A percentile compares a stretch with the other conserved stretches of the same genome.
Conservation (phyloP, 805 yeast genomes). For the Cyberlindnera maclurae region DNA sequence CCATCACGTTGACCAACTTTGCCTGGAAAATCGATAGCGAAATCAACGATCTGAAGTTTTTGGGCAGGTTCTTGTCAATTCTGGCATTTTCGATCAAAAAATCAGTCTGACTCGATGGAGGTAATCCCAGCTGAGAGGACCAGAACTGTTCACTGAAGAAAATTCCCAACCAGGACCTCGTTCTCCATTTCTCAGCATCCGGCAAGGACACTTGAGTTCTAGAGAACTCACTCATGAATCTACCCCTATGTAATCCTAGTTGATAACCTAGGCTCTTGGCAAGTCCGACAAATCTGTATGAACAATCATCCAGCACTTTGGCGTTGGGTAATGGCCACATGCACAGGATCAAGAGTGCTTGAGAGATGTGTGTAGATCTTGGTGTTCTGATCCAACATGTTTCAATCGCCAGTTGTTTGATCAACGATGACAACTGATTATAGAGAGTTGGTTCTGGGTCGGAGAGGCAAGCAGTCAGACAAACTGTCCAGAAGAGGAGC, state of each 20-base stretch:
- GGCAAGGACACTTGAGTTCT: slow-evolving; percentile 84
- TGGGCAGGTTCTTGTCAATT: slow-evolving; percentile 54
- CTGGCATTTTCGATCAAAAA: slow-evolving; percentile 75
- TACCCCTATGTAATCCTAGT: slow-evolving; percentile 85
- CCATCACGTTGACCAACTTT: slow-evolving; percentile 78
- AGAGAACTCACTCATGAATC: slow-evolving; percentile 83
- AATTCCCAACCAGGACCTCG: slow-evolving; percentile 85
- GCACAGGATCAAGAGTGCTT: slow-evolving; percentile 76
- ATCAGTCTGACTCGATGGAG: slow-evolving; percentile 81
- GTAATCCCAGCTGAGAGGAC: slow-evolving; percentile 82
- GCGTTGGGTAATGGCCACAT: slow-evolving; percentile 93
- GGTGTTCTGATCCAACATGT: slow-evolving; percentile 94
- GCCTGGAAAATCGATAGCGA: slow-evolving; percentile 77
- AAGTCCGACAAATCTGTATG: slow-evolving; percentile 80
- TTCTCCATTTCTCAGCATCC: slow-evolving; percentile 91
- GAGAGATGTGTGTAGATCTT: slow-evolving; percentile 87
- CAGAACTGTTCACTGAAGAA: slow-evolving; percentile 87
- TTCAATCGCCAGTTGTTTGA: slow-evolving; percentile 82
- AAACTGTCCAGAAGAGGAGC: slow-evolving; percentile 83
- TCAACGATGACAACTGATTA: slow-evolving; percentile 64
- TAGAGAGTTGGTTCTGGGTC: slow-evolving; percentile 85
- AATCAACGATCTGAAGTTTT: slow-evolving; percentile 62
- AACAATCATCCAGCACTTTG: slow-evolving; percentile 86
- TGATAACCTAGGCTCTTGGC: slow-evolving; percentile 83
- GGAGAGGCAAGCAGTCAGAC: slow-evolving; percentile 76